Conservation (phyloP, 192 early-diverging fungal genomes). For the Coemansia sp. region DNA sequence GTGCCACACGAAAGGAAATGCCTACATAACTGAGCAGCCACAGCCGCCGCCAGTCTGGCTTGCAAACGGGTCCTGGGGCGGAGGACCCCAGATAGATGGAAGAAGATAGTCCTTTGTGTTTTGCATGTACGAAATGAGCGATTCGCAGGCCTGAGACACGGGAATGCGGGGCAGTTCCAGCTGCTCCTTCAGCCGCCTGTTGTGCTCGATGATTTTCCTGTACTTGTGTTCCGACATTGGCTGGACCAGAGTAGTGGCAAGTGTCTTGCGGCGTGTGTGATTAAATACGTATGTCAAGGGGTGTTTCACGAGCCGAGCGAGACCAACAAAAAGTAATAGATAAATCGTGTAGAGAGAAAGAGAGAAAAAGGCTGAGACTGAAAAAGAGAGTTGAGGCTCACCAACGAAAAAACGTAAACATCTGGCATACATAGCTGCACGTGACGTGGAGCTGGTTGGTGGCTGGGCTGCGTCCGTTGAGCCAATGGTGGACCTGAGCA, state of each 20-base stretch:
- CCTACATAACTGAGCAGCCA: conserved; percentile 57
- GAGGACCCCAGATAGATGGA: conserved; percentile 64
- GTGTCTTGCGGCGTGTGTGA: not conserved
- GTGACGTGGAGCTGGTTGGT: not conserved
- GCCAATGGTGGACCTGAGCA: not conserved
- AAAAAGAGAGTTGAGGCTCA: not conserved
- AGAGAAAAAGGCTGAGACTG: not conserved
- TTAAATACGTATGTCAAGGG: not conserved
- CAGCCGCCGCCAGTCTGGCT: conserved; percentile 58
- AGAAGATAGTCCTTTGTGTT: conserved; percentile 65
- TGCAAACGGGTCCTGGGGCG: conserved; percentile 65
- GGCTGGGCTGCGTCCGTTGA: no score
- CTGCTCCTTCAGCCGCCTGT: conserved; percentile 73
- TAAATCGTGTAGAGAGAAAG: not conserved
- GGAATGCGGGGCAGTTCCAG: conserved; percentile 77
- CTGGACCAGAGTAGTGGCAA: not conserved
- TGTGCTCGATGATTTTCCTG: conserved; percentile 71
- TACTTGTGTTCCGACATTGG: conserved; percentile 66
- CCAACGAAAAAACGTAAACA: not conserved
- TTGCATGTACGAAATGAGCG: conserved; percentile 61
- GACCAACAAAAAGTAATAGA: no score
- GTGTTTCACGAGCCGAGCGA: not conserved
- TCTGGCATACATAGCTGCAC: not conserved
- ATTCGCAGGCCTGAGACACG: conserved; percentile 70
- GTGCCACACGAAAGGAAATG: no score